phyloP scores from a whole-genome alignment of 345 rosid genomes.

The Hibiscus tridactylites region DNA sequence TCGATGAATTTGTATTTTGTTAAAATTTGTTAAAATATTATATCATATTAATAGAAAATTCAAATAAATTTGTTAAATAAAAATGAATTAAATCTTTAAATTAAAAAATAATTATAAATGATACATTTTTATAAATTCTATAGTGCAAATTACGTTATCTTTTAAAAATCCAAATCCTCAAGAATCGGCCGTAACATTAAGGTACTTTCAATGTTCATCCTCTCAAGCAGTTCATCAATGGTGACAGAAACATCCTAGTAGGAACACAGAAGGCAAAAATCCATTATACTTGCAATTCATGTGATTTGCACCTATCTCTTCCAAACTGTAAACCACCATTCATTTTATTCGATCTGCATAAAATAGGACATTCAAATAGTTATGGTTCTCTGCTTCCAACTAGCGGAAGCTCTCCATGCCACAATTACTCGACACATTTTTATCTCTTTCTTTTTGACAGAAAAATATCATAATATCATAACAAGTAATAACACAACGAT shows the following conservation, averaged over 20 bases:
- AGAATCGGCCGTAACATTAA: no score
- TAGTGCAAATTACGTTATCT: no score
- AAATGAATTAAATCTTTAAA: no score
- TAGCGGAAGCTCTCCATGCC: neutral
- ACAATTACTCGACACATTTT: neutral
- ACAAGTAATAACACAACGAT: no score
- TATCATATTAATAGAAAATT: no score
- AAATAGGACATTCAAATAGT: neutral
- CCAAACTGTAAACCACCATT: slow-evolving; percentile 10
- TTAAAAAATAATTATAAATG: no score
- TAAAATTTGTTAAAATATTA: no score
- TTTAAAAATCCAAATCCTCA: no score
- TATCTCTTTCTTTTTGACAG: neutral
- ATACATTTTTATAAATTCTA: no score
- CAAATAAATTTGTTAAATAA: no score
- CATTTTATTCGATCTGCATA: slow-evolving; percentile 15
- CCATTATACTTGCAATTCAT: slow-evolving; percentile 26
- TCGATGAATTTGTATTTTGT: no score
- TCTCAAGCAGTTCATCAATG: slow-evolving; percentile 21
- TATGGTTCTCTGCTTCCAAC: slow-evolving; percentile 16
- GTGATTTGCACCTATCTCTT: slow-evolving; percentile 18
- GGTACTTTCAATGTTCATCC: neutral
- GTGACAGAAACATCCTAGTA: slow-evolving; percentile 20
- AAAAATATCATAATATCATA: no score
- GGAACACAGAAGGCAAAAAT: neutral